A percentile compares a stretch with the other conserved stretches of the same genome.
phyloP scores from a whole-genome alignment of 2,329 filamentous ascomycete genomes.

The Epichloe brachyelytri region DNA sequence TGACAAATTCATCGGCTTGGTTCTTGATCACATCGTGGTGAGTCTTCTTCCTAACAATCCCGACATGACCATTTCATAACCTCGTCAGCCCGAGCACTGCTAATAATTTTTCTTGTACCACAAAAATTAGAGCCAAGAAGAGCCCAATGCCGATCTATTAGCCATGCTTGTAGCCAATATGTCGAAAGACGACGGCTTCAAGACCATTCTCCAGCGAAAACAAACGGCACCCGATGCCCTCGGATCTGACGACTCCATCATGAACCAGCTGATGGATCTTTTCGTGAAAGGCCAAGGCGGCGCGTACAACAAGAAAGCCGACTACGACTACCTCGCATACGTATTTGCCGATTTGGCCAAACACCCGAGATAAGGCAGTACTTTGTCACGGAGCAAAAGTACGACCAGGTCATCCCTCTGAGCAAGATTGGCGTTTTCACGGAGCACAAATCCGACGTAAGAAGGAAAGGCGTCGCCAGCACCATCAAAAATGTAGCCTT shows the following conservation, averaged over 20 bases:
- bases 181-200: slow-evolving; percentile 63
- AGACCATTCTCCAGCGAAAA: slow-evolving; percentile 53
- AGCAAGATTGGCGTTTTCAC: slow-evolving; percentile 93
- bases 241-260: slow-evolving; percentile 55
- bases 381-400: slow-evolving; percentile 59
- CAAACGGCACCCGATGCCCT: slow-evolving; percentile 58
- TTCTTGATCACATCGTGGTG: slow-evolving; percentile 65
- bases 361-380: slow-evolving; percentile 61
- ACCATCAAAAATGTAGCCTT: slow-evolving; percentile 93
- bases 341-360: slow-evolving; percentile 88
- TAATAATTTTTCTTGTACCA: not conserved
- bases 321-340: slow-evolving; percentile 90
- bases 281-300: slow-evolving; percentile 87
- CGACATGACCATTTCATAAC: not conserved
- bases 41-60: slow-evolving; percentile 18
- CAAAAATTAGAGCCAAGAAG: slow-evolving; percentile 49
- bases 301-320: slow-evolving; percentile 68
- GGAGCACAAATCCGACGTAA: slow-evolving; percentile 70
- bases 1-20: slow-evolving; percentile 62
- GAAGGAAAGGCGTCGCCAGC: slow-evolving; percentile 86
- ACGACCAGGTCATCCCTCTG: slow-evolving; percentile 76
- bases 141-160: slow-evolving; percentile 71
- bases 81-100: no score
- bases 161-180: slow-evolving; percentile 92
- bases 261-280: slow-evolving; percentile 88